These are phyloP conservation scores for Fomitopsis serialis DNA, from an alignment of 768 basidiomycete species.

Conservation along the genomic window DNA sequence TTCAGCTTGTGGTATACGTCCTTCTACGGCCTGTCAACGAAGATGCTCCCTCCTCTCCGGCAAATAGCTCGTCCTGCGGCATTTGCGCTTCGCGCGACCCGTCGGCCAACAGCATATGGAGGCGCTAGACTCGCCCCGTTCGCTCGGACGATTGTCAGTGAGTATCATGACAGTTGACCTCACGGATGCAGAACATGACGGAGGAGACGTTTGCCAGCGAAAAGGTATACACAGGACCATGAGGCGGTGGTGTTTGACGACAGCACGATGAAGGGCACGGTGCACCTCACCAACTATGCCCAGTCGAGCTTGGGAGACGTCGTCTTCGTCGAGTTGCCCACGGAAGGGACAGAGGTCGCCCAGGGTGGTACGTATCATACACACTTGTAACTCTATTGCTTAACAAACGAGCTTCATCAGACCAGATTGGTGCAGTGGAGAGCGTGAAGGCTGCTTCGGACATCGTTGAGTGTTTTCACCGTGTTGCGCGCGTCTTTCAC, in stretches of 20 bases:
- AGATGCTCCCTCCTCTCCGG: slow-evolving; percentile 27
- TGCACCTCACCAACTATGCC: slow-evolving; percentile 90
- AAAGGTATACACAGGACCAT: slow-evolving; percentile 82
- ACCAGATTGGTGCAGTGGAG: slow-evolving; percentile 87
- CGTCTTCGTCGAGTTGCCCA: slow-evolving; percentile 91
- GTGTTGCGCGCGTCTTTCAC: neutral
- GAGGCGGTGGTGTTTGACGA: slow-evolving; percentile 83
- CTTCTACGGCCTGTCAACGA: neutral
- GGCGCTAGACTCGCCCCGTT: slow-evolving; percentile 24
- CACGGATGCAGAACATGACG: neutral
- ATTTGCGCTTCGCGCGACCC: slow-evolving; percentile 23
- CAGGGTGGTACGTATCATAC: slow-evolving; percentile 62
- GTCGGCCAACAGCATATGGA: slow-evolving; percentile 14
- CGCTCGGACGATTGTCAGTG: slow-evolving; percentile 56
- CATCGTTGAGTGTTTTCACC: slow-evolving; percentile 50
- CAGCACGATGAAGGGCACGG: slow-evolving; percentile 65
- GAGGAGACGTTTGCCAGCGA: slow-evolving; percentile 39
- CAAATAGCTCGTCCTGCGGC: slow-evolving; percentile 23
- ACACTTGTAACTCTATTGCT: neutral
- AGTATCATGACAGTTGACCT: slow-evolving; percentile 24
- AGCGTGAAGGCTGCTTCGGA: slow-evolving; percentile 97
- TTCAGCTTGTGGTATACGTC: neutral
- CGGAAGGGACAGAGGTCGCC: slow-evolving; percentile 50
- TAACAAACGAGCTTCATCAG: slow-evolving; percentile 30
- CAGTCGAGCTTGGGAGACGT: slow-evolving; percentile 92